Base-by-base conservation (phyloP, 129 eudicot species). In the Chrysanthemum makinoi region DNA sequence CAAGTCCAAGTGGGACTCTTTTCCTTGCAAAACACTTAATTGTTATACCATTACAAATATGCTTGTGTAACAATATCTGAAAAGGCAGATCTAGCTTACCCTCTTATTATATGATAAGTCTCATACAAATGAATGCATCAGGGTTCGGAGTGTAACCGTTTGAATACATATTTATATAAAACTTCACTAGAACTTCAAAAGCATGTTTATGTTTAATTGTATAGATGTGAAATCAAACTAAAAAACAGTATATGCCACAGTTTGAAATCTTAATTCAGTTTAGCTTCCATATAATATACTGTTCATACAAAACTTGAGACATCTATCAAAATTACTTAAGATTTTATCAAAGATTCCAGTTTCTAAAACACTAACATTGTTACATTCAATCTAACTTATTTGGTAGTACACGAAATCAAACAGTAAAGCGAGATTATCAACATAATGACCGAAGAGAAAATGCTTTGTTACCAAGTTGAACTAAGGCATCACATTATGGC, bases 1-100 rank as follows among this genome's bases (percentile, higher is more conserved):
- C 84, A 75, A 65, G 74, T 13, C 66, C 66, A 53, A 52, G 16
- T 49, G 47, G 77, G 77, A 68, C 74, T 66, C 22, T 69, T 74
- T 22, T 68, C 80, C 68, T 69, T 74, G 39, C 62, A 65, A 73
- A 65, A 59, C 58, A 35, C 49, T 47, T 79, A 33, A 7, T 4
- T 51, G 49, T 76, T 19, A 16, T 43, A 39, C 9, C 30, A 30
- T 70, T 35, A 28, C 58, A 47, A 19, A 53, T 10, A 14, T 65
- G 18, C 18, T 35, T 16, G 66, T 26, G 39, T 2, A 30, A 44
- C 2, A 64, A 35, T 20, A 7, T 2, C 58, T 26, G 60, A 53
- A 35, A 7, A 62, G 49, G 63, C 70, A 30, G 20, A 13, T 73
- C 33, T 62, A 60, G 13, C n/a, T n/a, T 70, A 10, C 46, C 46